phyloP scores from a whole-genome alignment of 441 rosid genomes.

The Brassica hybrid region DNA sequence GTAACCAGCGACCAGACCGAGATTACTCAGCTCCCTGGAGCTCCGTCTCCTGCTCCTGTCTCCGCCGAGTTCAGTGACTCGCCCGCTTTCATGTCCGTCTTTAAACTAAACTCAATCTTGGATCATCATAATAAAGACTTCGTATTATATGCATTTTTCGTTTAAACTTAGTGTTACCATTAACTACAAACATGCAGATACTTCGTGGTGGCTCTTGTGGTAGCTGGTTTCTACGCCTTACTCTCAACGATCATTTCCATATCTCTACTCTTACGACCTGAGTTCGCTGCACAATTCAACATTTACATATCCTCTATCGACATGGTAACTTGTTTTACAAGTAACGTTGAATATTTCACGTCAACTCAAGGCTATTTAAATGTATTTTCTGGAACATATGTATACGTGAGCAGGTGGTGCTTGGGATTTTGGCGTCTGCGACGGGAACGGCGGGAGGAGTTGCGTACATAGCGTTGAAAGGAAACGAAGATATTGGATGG shows the following conservation, averaged over 20 bases:
- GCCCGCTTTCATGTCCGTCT: slow-evolving; percentile 72
- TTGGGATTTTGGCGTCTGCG: slow-evolving; percentile 79
- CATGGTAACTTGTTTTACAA: slow-evolving; percentile 46
- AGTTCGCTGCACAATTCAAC: slow-evolving; percentile 46
- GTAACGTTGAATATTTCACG: not conserved
- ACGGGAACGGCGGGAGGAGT: slow-evolving; percentile 79
- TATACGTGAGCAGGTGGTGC: slow-evolving; percentile 54
- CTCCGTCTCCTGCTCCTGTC: slow-evolving; percentile 20
- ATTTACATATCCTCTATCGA: slow-evolving; percentile 55
- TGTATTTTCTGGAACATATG: not conserved
- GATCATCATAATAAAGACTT: not conserved
- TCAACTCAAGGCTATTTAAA: not conserved
- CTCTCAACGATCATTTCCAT: slow-evolving; percentile 60
- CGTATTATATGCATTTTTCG: not conserved
- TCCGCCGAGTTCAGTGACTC: slow-evolving; percentile 69
- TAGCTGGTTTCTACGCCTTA: slow-evolving; percentile 70
- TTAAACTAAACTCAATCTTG: not conserved
- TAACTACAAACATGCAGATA: slow-evolving; percentile 52
- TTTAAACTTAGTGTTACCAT: not conserved
- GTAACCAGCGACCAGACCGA: slow-evolving; percentile 66
- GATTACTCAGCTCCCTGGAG: slow-evolving; percentile 35
- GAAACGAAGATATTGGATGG: slow-evolving; percentile 63
- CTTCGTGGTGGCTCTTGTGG: slow-evolving; percentile 67
- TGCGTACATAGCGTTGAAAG: slow-evolving; percentile 69
- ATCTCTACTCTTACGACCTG: slow-evolving; percentile 49